A percentile compares a stretch with the other conserved stretches of the same genome.
Evolutionary conservation across 306 rosid genomes (phyloP).

Genomic region (Fragaria vesca): DNA sequence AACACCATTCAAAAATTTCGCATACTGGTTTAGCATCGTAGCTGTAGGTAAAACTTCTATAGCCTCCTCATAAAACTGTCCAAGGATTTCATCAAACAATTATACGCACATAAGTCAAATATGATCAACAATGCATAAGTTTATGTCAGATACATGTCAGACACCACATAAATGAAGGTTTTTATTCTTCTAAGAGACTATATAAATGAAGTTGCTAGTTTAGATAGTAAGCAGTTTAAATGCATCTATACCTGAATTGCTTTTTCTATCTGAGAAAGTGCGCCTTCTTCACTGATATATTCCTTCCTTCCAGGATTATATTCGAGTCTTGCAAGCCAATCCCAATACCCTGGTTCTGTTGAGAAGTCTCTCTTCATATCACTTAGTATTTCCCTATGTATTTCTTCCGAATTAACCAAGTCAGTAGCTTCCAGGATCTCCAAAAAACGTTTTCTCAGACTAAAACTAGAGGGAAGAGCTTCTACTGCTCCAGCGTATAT

Average conservation of each 20-base stretch:
- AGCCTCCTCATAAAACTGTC: conserved; percentile 86
- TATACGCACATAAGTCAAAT: conserved; percentile 8
- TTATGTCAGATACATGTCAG: neutral
- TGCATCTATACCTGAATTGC: conserved; percentile 64
- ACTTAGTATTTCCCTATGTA: conserved; percentile 53
- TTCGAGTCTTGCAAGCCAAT: conserved; percentile 82
- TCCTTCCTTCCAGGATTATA: conserved; percentile 35
- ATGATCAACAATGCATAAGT: neutral
- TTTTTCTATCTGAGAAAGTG: conserved; percentile 43
- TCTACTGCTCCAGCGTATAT: conserved; percentile 64
- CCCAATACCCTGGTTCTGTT: conserved; percentile 73
- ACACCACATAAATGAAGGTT: neutral
- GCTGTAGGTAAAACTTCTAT: conserved; percentile 43
- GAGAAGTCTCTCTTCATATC: conserved; percentile 73
- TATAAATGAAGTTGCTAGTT: neutral
- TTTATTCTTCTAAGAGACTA: too few species aligned
- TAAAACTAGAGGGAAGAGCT: conserved; percentile 71
- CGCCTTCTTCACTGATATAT: conserved; percentile 39
- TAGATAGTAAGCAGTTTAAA: neutral
- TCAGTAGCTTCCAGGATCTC: conserved; percentile 79
- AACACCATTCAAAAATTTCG: conserved; percentile 50
- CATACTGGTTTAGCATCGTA: conserved; percentile 27
- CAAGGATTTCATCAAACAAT: conserved; percentile 20
- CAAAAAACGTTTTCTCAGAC: conserved; percentile 64
- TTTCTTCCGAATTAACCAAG: conserved; percentile 61